These are phyloP conservation scores for Phytophthora fragariae DNA, from an alignment of 352 stramenopile genomes.

Conservation along the genomic window DNA sequence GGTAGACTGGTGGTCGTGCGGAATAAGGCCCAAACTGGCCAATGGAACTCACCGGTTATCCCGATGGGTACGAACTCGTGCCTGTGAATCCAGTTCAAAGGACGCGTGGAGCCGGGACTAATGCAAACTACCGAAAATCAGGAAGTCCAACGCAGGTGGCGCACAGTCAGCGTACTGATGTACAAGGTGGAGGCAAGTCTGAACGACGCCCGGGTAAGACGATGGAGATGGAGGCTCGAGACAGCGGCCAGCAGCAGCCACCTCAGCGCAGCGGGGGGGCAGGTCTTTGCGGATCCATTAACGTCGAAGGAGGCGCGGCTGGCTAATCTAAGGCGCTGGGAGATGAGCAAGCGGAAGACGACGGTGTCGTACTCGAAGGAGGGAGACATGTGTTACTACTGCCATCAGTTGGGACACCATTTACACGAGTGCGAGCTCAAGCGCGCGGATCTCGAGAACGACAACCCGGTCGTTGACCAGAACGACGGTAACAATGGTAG, in stretches of 20 bases:
- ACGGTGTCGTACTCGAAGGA: background rate
- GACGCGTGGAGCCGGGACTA: no score
- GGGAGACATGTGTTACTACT: background rate
- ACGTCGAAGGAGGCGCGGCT: background rate
- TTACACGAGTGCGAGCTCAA: background rate
- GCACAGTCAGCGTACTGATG: background rate
- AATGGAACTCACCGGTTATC: no score
- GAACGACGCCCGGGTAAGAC: background rate
- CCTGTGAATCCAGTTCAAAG: no score
- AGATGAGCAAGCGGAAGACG: background rate
- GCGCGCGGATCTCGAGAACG: background rate
- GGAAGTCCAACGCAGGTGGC: background rate
- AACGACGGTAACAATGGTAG: background rate
- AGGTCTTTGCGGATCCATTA: background rate
- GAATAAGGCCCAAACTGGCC: no score
- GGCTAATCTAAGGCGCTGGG: background rate
- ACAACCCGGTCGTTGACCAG: background rate
- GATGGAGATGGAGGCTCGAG: background rate
- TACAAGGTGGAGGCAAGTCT: background rate
- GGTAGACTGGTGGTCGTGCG: no score
- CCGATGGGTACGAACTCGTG: no score
- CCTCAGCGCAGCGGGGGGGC: no score
- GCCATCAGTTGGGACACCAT: background rate
- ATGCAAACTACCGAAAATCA: background rate
- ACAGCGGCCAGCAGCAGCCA: background rate